Percentiles rank a stretch among this genome's conserved stretches.
Evolutionary conservation across 1,139 yeast species (phyloP).

Genomic region (Pichia terricola): DNA sequence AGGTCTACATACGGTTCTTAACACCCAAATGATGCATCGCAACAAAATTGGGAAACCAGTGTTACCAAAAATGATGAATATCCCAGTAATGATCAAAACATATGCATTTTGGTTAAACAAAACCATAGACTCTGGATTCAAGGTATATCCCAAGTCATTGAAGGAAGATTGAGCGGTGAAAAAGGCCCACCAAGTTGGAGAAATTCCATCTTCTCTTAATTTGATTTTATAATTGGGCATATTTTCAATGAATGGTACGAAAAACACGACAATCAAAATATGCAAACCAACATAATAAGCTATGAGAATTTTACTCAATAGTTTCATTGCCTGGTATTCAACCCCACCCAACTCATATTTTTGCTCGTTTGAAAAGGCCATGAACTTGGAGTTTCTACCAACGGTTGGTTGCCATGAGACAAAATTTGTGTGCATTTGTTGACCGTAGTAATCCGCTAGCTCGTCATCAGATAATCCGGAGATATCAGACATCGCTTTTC

Average conservation of each 20-base stretch:
- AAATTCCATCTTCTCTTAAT: constrained; percentile 45
- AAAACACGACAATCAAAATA: constrained; percentile 44
- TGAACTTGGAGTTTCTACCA: constrained; percentile 93
- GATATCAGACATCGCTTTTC: constrained; percentile 8
- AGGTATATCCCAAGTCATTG: constrained; percentile 74
- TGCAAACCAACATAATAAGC: constrained; percentile 71
- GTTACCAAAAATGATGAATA: constrained; percentile 80
- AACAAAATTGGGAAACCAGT: constrained; percentile 85
- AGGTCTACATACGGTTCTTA: constrained; percentile 60
- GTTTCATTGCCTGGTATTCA: constrained; percentile 81
- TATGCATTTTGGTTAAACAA: constrained; percentile 56
- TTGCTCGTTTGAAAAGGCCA: constrained; percentile 70
- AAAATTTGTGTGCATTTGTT: constrained; percentile 29
- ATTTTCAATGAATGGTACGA: constrained; percentile 58
- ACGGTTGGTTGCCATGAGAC: constrained; percentile 87
- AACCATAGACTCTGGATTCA: constrained; percentile 71
- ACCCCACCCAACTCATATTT: constrained; percentile 96
- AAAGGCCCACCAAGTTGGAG: constrained; percentile 88
- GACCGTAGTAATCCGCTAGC: constrained; percentile 17
- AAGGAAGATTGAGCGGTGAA: constrained; percentile 73
- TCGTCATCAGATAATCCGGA: constrained; percentile 19
- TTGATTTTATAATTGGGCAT: constrained; percentile 33
- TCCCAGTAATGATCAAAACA: constrained; percentile 50
- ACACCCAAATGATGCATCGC: constrained; percentile 71
- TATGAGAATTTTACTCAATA: constrained; percentile 58